Evolutionary conservation across 805 yeast genomes (phyloP), one percentile per base, ranked within the genome.

Genomic region (Teunomyces atbi): DNA sequence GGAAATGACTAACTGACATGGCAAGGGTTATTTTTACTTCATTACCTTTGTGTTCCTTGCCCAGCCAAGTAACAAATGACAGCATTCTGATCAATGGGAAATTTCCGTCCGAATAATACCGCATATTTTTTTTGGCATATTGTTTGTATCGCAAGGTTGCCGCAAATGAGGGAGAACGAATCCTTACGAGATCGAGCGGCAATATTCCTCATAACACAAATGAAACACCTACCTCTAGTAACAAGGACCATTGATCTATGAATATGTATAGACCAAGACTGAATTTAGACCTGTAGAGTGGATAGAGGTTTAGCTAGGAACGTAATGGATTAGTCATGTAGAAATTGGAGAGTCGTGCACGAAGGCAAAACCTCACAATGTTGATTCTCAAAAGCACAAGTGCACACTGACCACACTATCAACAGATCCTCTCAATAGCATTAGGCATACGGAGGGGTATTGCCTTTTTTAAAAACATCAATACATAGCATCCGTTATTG

Each of bases 371-470:
- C 21, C 23, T 13, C 39, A 19, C 23, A 19, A 21, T 36, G 39
- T 36, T 20, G 39, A 36, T 36, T 36, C 39, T 20, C 27, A 36
- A 21, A 36, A 26, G 15, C 23, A 12, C 28, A 36, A 29, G 33
- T 30, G 15, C 39, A 36, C 39, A 36, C 21, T 19, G 27, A 36
- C 15, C 39, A 36, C 15, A 36, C 28, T 36, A 36, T 36, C 39
- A 36, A 36, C 39, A 19, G 39, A 36, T 36, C 39, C 28, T 13
- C 39, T 19, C 26, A 36, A 21, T 21, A 36, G 15, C 39, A 36
- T 21, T 13, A 19, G 39, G 39, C 39, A 36, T 36, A 36, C 39
- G 39, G 39, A 36, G 39, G 39, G 39, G 39, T 36, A 36, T 36
- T 21, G 39, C 39, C 27, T 20, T n/a, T 19, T 36, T 36, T 20